phyloP scores from a whole-genome alignment of 1,284 basidiomycete genomes.

The Ustilago shanxiensis region DNA sequence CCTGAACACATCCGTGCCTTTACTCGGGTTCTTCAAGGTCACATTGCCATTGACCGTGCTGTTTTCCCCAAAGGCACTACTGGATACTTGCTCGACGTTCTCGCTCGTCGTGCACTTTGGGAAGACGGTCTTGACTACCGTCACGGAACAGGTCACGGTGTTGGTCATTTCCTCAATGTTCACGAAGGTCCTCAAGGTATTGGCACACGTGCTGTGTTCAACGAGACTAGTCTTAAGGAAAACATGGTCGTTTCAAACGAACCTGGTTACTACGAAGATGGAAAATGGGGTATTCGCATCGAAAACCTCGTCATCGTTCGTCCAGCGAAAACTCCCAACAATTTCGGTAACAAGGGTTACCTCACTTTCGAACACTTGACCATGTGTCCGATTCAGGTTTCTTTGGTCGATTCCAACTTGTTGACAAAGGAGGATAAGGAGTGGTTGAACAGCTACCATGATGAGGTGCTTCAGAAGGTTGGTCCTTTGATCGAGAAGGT shows the following conservation, averaged over 20 bases:
- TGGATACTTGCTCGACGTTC: constrained; percentile 81
- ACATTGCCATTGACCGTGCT: constrained; percentile 88
- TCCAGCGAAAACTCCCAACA: constrained; percentile 76
- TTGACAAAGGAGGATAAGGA: constrained; percentile 78
- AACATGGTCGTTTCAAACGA: constrained; percentile 72
- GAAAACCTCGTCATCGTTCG: constrained; percentile 75
- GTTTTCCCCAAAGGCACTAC: constrained; percentile 90
- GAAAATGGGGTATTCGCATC: constrained; percentile 90
- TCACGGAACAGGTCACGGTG: constrained; percentile 69
- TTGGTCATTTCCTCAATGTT: constrained; percentile 66
- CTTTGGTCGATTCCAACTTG: constrained; percentile 79
- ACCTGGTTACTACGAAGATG: constrained; percentile 93
- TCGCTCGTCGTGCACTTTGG: constrained; percentile 88
- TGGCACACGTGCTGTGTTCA: constrained; percentile 65
- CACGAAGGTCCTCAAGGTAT: constrained; percentile 69
- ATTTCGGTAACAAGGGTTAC: constrained; percentile 78
- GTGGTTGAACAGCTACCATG: constrained; percentile 91
- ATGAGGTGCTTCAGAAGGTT: constrained; percentile 82
- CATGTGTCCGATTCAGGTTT: constrained; percentile 83
- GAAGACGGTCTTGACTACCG: constrained; percentile 83
- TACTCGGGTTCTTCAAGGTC: constrained; percentile 93
- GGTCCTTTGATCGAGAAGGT: constrained; percentile 77
- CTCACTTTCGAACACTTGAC: constrained; percentile 59
- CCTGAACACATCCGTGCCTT: constrained; percentile 87
- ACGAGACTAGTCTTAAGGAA: constrained; percentile 67